Base-by-base conservation (phyloP, 805 yeast genomes). In the Metschnikowia vanudenii region DNA sequence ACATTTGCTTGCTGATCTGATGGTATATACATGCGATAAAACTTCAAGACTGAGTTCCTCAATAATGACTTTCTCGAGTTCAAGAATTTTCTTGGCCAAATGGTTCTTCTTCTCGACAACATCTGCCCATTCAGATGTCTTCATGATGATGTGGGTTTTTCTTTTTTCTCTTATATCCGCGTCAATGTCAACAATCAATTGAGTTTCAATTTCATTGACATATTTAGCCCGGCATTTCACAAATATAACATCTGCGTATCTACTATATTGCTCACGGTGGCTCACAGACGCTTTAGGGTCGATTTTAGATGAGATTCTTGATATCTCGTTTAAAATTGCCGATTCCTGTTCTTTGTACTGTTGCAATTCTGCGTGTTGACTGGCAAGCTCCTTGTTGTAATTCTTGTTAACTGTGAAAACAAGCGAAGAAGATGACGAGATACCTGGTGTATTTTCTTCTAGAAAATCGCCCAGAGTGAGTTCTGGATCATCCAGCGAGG, bases 61-160 rank as follows among this genome's bases (percentile, higher is more conserved):
- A 5, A 89, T 63, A 6, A 88, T 72, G 1, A 49, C 53, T 2
- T 66, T 65, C 60, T 91, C 97, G 46, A 80, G 82, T 1, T 55
- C 55, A 12, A 69, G 68, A 3, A 89, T 85, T 19, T 67, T 63
- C 3, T 69, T 66, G n/a, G 70, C 69, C 3, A 75, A 59, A 1
- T 66, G 58, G 18, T 79, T 78, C 13, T 84, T 63, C 5, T 66
- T 58, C 0, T 86, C 86, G 22, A 88, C 68, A 1, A 67, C 55
- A 0, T 73, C 62, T 81, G 90, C 82, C 60, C 78, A 73, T 1
- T 69, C 63, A 26, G 68, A 64, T 0, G 74, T 65, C 17, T 83
- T 59, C 66, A 77, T 71, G 3, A 78, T 58, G 0, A 81, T 63
- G 16, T 73, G 68, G 7, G 68, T 65, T 17, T 78, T 74, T 39